Percentiles rank a stretch among this genome's conserved stretches.
phyloP scores from a whole-genome alignment of 371 early-diverging fungal species.

The Smittium culicis region DNA sequence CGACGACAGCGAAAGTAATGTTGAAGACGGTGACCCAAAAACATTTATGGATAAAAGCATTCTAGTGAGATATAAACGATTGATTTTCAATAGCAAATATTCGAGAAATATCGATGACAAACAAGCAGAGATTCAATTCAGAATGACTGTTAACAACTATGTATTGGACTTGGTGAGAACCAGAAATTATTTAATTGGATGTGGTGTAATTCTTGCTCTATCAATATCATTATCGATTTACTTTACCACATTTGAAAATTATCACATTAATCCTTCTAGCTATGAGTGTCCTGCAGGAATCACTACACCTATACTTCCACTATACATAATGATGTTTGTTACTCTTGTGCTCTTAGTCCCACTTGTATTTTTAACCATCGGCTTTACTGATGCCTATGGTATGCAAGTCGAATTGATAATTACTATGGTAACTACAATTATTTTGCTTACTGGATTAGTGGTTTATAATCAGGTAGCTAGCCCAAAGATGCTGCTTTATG shows the following conservation, averaged over 20 bases:
- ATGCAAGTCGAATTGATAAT: constrained; percentile 5
- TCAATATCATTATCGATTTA: background rate
- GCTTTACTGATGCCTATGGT: constrained; percentile 11
- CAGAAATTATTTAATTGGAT: background rate
- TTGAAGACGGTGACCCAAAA: background rate
- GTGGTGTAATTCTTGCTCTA: background rate
- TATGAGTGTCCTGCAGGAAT: constrained; percentile 7
- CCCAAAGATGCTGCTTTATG: background rate
- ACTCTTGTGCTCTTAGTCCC: background rate
- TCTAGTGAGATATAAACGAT: background rate
- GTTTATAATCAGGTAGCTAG: constrained; percentile 11
- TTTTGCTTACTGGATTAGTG: constrained; percentile 1
- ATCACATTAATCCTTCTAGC: background rate
- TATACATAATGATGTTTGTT: background rate
- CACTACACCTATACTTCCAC: background rate
- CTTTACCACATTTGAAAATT: background rate
- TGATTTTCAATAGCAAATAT: background rate
- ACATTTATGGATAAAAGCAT: background rate
- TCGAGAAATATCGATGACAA: background rate
- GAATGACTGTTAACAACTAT: constrained; percentile 1
- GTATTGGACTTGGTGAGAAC: background rate
- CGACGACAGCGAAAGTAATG: background rate
- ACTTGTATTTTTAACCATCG: constrained; percentile 1
- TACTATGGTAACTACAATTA: background rate
- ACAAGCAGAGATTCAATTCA: background rate